Base-by-base conservation (phyloP, 345 rosid genomes). In the Hibiscus mutabilis region DNA sequence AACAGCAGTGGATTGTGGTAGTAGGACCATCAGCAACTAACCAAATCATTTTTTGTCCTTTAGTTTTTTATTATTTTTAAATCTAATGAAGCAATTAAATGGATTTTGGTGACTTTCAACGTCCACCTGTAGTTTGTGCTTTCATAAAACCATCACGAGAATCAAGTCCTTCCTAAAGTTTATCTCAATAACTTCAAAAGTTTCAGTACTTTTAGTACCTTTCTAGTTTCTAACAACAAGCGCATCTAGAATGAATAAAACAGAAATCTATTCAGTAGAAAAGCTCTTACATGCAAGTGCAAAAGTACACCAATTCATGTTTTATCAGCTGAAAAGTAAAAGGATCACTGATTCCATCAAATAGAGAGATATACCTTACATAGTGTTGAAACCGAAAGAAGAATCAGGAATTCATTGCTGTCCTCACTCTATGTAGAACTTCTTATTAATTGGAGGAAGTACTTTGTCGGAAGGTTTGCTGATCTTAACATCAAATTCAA, bases 381-480 rank as follows among this genome's bases (percentile, higher is more conserved):
- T 2, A 68, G 52, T 3, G 35, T 59, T 47, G 60, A 18, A 24
- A 24, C 13, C 9, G 13, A 58, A 24, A 57, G 4, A 57, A 22
- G 16, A 57, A 57, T 1, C 6, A 3, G 37, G 16, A 18, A 63
- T n/a, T 24, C 49, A 14, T 76, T 82, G 76, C 42, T 60, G 59
- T 58, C 69, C 72, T 92, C 91, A 95, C 79, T 95, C 97, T 70
- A 90, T 77, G 80, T 81, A 87, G 78, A 83, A 95, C 65, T 76
- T 82, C 73, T 86, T 87, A 74, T 66, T 79, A 74, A 86, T 77
- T 19, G 89, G 71, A n/a, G 85, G 85, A 70, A 80, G 80, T 37
- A 71, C 62, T 69, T 79, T 69, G 25, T 92, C 92, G 49, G 89
- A 83, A 72, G 89, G 64, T 73, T 79, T 84, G 80, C 59, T 78